Base-by-base conservation (phyloP, 2,329 filamentous ascomycete genomes). In the Shiraia sp. region DNA sequence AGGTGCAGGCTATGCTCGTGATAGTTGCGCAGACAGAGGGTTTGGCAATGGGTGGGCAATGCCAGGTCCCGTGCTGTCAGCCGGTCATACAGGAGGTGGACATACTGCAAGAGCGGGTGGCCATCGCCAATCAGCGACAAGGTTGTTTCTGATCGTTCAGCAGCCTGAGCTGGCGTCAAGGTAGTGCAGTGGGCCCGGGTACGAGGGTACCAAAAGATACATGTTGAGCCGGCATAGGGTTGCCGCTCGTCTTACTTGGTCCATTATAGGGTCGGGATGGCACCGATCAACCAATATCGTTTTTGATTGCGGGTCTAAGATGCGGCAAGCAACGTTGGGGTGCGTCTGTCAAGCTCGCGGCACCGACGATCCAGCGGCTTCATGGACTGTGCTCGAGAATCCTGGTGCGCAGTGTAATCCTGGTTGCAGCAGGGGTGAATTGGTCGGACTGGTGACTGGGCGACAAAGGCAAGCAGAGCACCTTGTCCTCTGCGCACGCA, bases 201-300 rank as follows among this genome's bases (percentile, higher is more conserved):
- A 25, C 19, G 15, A 31, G 15, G 56, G 47, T 61, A 65, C 62
- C 38, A 52, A 53, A 55, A 51, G 52, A 52, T 65, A 63, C 61
- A 53, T 63, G 57, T 54, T 44, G 49, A 59, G 53, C 61, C 59
- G 60, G 59, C 57, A 58, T 60, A 55, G 57, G 62, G 63, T 60
- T 51, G 54, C 52, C 36, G 47, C 47, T 28, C 27, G 36, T 30
- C 40, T 57, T 62, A 61, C 58, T 51, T 29, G 44, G 41, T 28
- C 47, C 31, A 49, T 50, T 63, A 66, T 63, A 61, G 55, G 56
- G 51, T 45, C 42, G 43, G 63, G 56, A 53, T 63, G 40, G 59
- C 59, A 63, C 59, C 53, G 52, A 62, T 66, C 63, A 63, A 46
- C 57, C 61, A 68, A 70, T 69, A 63, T 67, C 55, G 38, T 41